Evolutionary conservation across 176 grass and related monocot genomes (phyloP), one percentile per base, ranked within the genome.

Genomic region (Chrysopogon serrulatus): DNA sequence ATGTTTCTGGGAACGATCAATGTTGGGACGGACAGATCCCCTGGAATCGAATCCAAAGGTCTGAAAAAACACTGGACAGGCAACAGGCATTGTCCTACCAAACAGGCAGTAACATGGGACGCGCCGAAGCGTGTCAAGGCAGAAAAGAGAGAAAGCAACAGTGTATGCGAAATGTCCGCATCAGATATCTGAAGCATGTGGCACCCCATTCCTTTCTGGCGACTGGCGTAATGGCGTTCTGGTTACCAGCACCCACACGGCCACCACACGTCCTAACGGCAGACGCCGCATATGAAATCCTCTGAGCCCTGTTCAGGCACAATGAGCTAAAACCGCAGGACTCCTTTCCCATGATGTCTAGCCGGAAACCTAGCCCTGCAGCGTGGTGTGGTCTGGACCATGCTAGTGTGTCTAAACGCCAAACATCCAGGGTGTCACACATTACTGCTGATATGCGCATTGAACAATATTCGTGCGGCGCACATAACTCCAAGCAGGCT

Each of bases 101-200:
- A 35, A 80, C 21, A 47, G 11, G 44, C 21, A 5, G 27, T 14
- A 31, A 31, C 33, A 43, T 32, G 63, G 48, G 51, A 47, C 48
- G 53, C 51, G n/a, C 30, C 66, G 48, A 57, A 63, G n/a, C 71
- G 30, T 32, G 61, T 82, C 79, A 11, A 34, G 62, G 8, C 64
- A 30, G 33, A 26, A 26, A 80, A 11, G 5, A 3, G n/a, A n/a
- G n/a, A 5, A 27, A 18, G 6, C 8, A 35, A 3, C 5, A 5
- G 24, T n/a, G 41, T 16, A 35, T 5, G 74, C 12, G 67, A 45
- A 27, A 64, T 51, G 81, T 64, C 81, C 34, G 31, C 30, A 13
- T 84, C 76, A 48, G 44, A 86, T 74, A 81, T 86, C 44, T 41
- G 76, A 73, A 53, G 76, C 35, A 34, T 65, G 73, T 84, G 72